These are phyloP conservation scores for Monosporascus cannonballus DNA, from an alignment of 2,329 filamentous ascomycete species.

Conservation along the genomic window DNA sequence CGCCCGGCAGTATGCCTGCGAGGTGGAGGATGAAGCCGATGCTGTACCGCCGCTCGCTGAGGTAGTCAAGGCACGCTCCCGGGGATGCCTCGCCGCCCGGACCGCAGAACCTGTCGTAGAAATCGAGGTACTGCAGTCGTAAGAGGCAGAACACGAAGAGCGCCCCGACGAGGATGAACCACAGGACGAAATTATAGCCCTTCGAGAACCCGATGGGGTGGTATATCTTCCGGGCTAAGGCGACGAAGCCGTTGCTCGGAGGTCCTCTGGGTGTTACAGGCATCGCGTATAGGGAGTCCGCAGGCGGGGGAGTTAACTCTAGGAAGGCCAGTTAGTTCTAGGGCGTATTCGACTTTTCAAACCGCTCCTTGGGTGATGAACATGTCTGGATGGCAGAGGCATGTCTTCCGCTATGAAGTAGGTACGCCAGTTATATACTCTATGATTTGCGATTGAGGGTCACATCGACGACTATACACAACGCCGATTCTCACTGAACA, in stretches of 20 bases:
- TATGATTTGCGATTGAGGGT: too few species aligned
- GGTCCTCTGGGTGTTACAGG: not conserved
- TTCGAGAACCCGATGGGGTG: conserved; percentile 47
- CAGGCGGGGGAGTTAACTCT: too few species aligned
- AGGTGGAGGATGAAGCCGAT: conserved; percentile 42
- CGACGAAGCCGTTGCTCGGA: conserved; percentile 1
- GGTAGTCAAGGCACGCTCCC: conserved; percentile 37
- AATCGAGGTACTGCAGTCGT: conserved; percentile 42
- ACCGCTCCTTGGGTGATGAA: too few species aligned
- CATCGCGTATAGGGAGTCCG: too few species aligned
- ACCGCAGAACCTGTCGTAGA: conserved; percentile 32
- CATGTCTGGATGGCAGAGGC: too few species aligned
- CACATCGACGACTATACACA: too few species aligned
- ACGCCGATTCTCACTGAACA: too few species aligned
- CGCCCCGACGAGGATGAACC: conserved; percentile 39
- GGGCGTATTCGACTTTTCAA: too few species aligned
- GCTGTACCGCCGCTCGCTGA: conserved; percentile 17
- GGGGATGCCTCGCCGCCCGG: conserved; percentile 17
- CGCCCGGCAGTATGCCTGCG: conserved; percentile 37
- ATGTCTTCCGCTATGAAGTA: too few species aligned
- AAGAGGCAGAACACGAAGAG: conserved; percentile 43
- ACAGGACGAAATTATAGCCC: conserved; percentile 52
- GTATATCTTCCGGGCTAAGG: conserved; percentile 30
- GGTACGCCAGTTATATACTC: too few species aligned
- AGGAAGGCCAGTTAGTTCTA: too few species aligned